Percentiles rank a stretch among this genome's conserved stretches.
Evolutionary conservation across 106 monocot genomes (phyloP).

Genomic region (Dioscorea dumetorum): DNA sequence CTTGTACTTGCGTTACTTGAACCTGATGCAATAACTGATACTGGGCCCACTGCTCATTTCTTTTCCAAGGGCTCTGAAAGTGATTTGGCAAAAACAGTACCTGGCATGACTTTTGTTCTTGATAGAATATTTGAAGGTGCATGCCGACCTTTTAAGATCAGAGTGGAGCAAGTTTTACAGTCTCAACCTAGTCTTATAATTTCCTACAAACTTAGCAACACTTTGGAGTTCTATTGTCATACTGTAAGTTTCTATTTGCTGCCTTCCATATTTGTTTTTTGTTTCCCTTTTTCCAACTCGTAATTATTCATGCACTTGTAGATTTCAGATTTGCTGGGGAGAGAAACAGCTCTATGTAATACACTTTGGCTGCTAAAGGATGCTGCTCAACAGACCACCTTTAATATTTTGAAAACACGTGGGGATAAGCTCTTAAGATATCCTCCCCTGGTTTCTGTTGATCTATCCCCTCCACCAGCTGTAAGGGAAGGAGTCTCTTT

Average conservation of each 20-base stretch:
- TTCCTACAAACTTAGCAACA: slow-evolving; percentile 84
- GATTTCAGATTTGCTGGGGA: slow-evolving; percentile 92
- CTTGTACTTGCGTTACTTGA: slow-evolving; percentile 72
- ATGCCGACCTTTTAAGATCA: slow-evolving; percentile 91
- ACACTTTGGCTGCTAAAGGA: slow-evolving; percentile 77
- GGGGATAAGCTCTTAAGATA: slow-evolving; percentile 90
- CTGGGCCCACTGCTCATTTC: slow-evolving; percentile 29
- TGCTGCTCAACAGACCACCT: slow-evolving; percentile 87
- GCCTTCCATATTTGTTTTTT: neutral
- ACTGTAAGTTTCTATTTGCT: slow-evolving; percentile 50
- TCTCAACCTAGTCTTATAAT: slow-evolving; percentile 87
- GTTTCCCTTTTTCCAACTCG: neutral
- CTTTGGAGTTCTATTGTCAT: slow-evolving; percentile 83
- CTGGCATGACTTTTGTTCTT: slow-evolving; percentile 64
- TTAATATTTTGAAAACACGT: slow-evolving; percentile 67
- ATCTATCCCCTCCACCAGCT: slow-evolving; percentile 85
- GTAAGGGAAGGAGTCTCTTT: slow-evolving; percentile 89
- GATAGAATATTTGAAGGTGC: slow-evolving; percentile 99
- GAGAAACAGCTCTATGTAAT: slow-evolving; percentile 85
- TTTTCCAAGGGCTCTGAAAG: slow-evolving; percentile 40
- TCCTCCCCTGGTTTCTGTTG: slow-evolving; percentile 79
- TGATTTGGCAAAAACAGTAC: slow-evolving; percentile 51
- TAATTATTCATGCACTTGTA: slow-evolving; percentile 20
- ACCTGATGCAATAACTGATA: slow-evolving; percentile 66
- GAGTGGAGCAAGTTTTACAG: slow-evolving; percentile 99